Percentiles rank a stretch among this genome's conserved stretches.
phyloP scores from a whole-genome alignment of 768 basidiomycete species.

The Crassisporium funariophilum region DNA sequence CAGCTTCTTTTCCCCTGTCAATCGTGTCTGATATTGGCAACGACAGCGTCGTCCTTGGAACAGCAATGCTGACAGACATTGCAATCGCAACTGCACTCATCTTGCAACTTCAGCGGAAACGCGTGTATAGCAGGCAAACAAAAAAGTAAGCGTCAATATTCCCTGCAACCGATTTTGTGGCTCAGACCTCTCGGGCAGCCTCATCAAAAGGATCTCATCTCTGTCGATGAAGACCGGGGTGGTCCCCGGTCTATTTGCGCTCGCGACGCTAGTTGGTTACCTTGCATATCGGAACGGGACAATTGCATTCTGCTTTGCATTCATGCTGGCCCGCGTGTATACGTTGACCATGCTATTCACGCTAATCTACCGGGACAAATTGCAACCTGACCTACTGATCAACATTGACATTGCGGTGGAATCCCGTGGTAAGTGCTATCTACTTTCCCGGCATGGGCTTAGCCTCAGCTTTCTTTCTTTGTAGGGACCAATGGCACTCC shows the following conservation, averaged over 20 bases:
- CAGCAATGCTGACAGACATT: constrained; percentile 6
- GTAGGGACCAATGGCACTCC: too few relatives aligned
- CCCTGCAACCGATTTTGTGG: neutral
- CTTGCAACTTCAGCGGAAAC: neutral
- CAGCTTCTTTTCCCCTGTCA: too few relatives aligned
- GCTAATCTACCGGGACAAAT: constrained; percentile 5
- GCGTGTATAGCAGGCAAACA: neutral
- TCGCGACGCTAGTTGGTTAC: constrained; percentile 3
- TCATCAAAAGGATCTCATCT: constrained; percentile 6
- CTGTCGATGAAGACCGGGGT: constrained; percentile 7
- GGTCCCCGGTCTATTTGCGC: constrained; percentile 8
- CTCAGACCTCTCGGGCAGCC: neutral
- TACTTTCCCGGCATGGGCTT: too few relatives aligned
- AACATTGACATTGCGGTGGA: too few relatives aligned
- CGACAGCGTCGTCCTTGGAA: constrained; percentile 8
- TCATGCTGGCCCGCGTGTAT: constrained; percentile 10
- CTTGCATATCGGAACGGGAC: neutral
- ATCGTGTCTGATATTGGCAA: too few relatives aligned
- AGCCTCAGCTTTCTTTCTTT: too few relatives aligned
- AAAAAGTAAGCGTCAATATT: neutral
- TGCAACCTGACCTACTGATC: too few relatives aligned
- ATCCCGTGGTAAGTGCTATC: too few relatives aligned
- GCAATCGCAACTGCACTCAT: constrained; percentile 9
- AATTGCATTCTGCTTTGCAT: constrained; percentile 5
- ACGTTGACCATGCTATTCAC: constrained; percentile 12